Percentiles rank a stretch among this genome's conserved stretches.
Conservation (phyloP, 164 flowering plant species). For the Cinnamomum micranthum region DNA sequence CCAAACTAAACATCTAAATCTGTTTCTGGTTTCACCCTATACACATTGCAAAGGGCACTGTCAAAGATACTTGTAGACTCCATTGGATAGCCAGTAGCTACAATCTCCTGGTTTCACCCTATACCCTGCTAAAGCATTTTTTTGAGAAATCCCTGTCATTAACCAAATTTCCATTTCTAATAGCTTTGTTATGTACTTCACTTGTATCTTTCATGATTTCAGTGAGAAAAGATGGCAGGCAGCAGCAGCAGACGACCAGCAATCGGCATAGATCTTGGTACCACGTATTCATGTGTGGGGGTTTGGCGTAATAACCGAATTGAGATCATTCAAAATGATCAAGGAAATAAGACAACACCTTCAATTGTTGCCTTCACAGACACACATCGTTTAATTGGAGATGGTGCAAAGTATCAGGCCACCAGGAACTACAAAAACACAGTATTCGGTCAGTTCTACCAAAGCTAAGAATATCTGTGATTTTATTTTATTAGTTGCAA, state of each 20-base stretch:
- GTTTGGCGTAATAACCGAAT: conserved; percentile 44
- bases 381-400: conserved; percentile 42
- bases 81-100: too few species aligned
- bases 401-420: conserved; percentile 52
- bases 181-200: too few species aligned
- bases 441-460: conserved; percentile 26
- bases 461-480: neutral
- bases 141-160: too few species aligned
- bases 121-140: too few species aligned
- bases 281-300: conserved; percentile 54
- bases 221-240: neutral
- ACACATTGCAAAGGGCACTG: too few species aligned
- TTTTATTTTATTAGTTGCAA: too few species aligned
- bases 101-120: too few species aligned
- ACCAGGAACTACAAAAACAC: conserved; percentile 38
- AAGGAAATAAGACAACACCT: conserved; percentile 52
- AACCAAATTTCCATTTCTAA: too few species aligned
- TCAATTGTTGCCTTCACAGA: conserved; percentile 29
- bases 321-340: conserved; percentile 49
- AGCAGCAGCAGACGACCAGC: conserved; percentile 24
- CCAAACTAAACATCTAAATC: too few species aligned
- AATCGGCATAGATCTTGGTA: conserved; percentile 43
- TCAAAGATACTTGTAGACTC: too few species aligned
- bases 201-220: too few species aligned
- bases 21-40: too few species aligned